Base-by-base conservation (phyloP, 805 yeast species). In the Nakazawaea ernobii region DNA sequence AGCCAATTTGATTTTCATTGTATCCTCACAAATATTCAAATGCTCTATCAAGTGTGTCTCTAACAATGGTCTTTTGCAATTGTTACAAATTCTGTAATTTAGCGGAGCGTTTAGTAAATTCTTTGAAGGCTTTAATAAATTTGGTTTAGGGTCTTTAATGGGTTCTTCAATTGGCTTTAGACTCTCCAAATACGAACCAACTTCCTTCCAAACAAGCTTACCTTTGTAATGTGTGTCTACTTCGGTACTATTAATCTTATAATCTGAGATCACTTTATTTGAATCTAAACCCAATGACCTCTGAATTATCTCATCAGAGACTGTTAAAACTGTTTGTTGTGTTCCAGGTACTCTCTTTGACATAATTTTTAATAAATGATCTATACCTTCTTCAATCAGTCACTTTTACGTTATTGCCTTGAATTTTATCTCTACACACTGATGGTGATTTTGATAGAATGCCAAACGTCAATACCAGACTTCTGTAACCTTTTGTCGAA, bases 71-170 rank as follows among this genome's bases (percentile, higher is more conserved):
- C 70, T 64, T 39, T 66, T 66, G 55, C 82, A 76, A 43, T 60
- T 59, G 44, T 71, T 74, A 56, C 82, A 76, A 42, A 73, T 68
- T 35, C 76, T 59, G 52, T 75, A 76, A 29, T 66, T 65, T 4
- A 73, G 40, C 1, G 71, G 68, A 10, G 62, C 61, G 11, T 57
- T 57, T 20, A 76, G 58, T 3, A 78, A 77, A 42, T 62, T 62
- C 20, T 49, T 59, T 15, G 50, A 53, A 17, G 43, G 28, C 3
- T 47, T 44, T 14, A 49, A 35, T 17, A 38, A n/a, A 27, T 36
- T 14, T 14, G 49, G 42, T 35, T 15, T 28, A 27, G 45, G 28
- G 15, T 32, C 45, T 8, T 6, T n/a, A 8, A 29, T 20, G 14
- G 35, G 32, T 2, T n/a, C 32, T 8, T 59, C 52, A 4, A 52